Evolutionary conservation across 2,329 filamentous ascomycete species (phyloP), one percentile per base, ranked within the genome.

Genomic region (Bipolaris gigantea): DNA sequence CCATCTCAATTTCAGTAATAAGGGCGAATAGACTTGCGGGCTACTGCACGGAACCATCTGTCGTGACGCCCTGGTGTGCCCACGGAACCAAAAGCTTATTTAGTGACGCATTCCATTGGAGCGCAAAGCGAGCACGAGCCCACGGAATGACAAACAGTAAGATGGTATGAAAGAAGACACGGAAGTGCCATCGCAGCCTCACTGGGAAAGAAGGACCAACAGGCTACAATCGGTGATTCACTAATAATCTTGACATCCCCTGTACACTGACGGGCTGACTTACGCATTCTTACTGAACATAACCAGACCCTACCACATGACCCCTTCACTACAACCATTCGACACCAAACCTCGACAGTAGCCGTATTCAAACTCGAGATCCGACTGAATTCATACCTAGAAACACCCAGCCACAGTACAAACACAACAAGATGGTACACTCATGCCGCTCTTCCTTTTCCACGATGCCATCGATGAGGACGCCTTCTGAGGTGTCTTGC

Each of bases 401-500:
- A 23, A 10, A 1, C 23, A 15, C 6, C 16, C n/a, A 25, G 21
- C 23, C 16, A 13, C 27, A 1, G 1, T 10, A 11, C 23, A n/a
- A 27, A n/a, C 13, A 34, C n/a, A 8, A 25, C 15, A 35, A n/a
- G 6, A 53, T 48, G 44, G n/a, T 16, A 16, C 21, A 43, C 32
- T 53, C 50, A 13, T 48, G 32, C 13, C 32, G 32, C 32, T 53
- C 44, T 3, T 53, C 50, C 7, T 53, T 48, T 15, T 36, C 50
- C 8, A 53, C 50, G 8, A 53, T 48, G 50, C 5, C 43, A 18
- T 53, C 44, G 10, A 42, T 53, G 16, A 23, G 32, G 5, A 43
- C 50, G 11, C n/a, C 15, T 9, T 48, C 44, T 15, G 23, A 48
- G 21, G 6, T 23, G 6, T 38, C 38, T 15, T 8, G 3, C 2